Evolutionary conservation across 106 monocot genomes (phyloP).

Genomic region (Dactylorhiza incarnata): DNA sequence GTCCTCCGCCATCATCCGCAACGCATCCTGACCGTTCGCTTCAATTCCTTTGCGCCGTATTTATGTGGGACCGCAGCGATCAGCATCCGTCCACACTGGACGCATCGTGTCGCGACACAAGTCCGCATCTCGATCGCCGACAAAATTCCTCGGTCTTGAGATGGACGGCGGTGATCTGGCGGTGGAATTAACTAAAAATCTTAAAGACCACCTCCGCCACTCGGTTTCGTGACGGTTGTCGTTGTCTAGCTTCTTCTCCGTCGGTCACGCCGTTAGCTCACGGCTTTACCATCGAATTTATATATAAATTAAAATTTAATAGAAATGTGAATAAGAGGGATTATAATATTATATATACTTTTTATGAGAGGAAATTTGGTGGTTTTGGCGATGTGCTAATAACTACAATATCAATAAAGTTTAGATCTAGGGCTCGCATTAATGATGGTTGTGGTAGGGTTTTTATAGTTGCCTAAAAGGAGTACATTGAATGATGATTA

Average conservation of each 20-base stretch:
- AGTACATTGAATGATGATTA: too few species aligned
- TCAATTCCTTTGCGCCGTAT: not conserved
- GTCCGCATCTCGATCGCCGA: not conserved
- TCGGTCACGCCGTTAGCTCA: constrained; percentile 13
- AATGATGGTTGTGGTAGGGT: too few species aligned
- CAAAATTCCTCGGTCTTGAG: not conserved
- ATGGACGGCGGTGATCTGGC: constrained; percentile 8
- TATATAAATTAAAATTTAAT: too few species aligned
- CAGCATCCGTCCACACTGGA: not conserved
- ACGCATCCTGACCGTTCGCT: constrained; percentile 12
- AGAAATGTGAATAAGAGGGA: too few species aligned
- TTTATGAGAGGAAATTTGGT: too few species aligned
- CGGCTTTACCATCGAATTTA: not conserved
- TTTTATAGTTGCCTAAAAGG: too few species aligned
- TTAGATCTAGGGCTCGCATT: too few species aligned
- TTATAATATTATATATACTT: too few species aligned
- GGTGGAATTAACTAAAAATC: not conserved
- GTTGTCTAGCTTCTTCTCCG: not conserved
- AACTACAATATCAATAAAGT: too few species aligned
- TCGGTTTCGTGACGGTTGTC: not conserved
- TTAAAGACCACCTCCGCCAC: not conserved
- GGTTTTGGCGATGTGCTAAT: too few species aligned
- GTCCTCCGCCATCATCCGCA: not conserved
- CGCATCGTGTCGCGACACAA: not conserved
- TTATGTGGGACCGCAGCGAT: not conserved